Conservation (phyloP, 768 basidiomycete genomes). For the Exidia glandulosa region DNA sequence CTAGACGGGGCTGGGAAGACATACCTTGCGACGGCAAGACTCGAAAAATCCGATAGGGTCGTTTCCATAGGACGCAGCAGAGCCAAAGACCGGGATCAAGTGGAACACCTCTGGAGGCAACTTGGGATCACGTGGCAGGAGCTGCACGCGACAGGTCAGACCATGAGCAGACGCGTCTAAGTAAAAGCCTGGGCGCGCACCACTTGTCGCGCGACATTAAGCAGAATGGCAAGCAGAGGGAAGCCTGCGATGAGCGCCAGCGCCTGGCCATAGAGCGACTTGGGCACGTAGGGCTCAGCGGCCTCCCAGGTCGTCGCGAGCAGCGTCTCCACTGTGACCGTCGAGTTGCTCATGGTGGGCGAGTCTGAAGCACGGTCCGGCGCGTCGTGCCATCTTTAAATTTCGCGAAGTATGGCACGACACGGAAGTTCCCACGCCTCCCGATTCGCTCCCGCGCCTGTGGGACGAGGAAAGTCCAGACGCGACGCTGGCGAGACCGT, state of each 20-base stretch:
- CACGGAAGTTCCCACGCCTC: neutral
- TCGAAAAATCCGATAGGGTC: slow-evolving; percentile 88
- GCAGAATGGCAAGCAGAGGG: slow-evolving; percentile 52
- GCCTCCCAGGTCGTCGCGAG: slow-evolving; percentile 4
- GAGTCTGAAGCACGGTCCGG: neutral
- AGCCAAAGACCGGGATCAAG: slow-evolving; percentile 82
- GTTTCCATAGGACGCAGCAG: slow-evolving; percentile 79
- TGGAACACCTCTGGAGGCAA: slow-evolving; percentile 90
- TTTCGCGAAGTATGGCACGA: neutral
- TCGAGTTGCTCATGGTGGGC: slow-evolving; percentile 5
- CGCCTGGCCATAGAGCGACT: slow-evolving; percentile 6
- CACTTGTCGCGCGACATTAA: slow-evolving; percentile 73
- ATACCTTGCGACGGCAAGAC: slow-evolving; percentile 64
- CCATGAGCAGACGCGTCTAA: neutral
- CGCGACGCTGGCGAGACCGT: too few species aligned
- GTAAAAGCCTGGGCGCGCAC: slow-evolving; percentile 46
- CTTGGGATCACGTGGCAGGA: slow-evolving; percentile 55
- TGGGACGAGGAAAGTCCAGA: too few species aligned
- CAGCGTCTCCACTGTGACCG: neutral
- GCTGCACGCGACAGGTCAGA: slow-evolving; percentile 25
- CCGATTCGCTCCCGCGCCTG: slow-evolving; percentile 38
- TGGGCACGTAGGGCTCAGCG: slow-evolving; percentile 1
- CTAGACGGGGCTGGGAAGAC: slow-evolving; percentile 7
- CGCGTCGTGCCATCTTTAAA: neutral
- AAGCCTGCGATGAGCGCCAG: slow-evolving; percentile 46